Evolutionary conservation across 805 yeast genomes (phyloP), one percentile per base, ranked within the genome.

Genomic region (Candida qinlingensis): DNA sequence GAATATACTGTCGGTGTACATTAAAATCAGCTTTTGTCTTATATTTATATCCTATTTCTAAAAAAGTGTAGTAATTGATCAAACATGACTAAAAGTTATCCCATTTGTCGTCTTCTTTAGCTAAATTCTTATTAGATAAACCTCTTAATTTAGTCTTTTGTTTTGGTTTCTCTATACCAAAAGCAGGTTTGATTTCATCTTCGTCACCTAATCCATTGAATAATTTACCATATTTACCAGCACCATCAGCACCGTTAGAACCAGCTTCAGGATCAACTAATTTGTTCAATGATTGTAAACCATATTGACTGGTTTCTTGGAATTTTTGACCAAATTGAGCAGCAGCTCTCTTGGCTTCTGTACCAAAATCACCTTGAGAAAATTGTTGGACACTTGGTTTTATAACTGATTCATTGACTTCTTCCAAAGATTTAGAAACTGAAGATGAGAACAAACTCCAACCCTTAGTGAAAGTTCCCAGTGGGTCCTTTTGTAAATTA

Each of bases 321-420:
- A 92, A 86, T 62, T 83, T 89, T 63, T 87, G 96, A 42, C 97
- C 97, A 70, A 92, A 94, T 72, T 94, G 97, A 50, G 88, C 84
- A 78, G 96, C 87, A n/a, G 98, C 98, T 57, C 89, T 80, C 54
- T 78, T 81, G 5, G 98, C 94, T 61, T 89, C 96, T 47, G 69
- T 72, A 27, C 95, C 81, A 40, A 87, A 66, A 50, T 94, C 98
- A 53, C 87, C 80, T 52, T 83, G 89, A 37, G 83, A 79, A 57
- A 94, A 74, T 61, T 86, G 90, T 62, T 81, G 82, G 63, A 89
- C 76, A 41, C 94, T 81, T n/a, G 99, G 99, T 63, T 87, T 88
- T 55, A 94, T 90, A 45, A 90, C 96, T 7, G 82, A 69, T 59
- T 91, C 96, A 56, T 85, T 86, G 37, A 94, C 96, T 55, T 89